Evolutionary conservation across 2,329 filamentous ascomycete genomes (phyloP).

Genomic region (Cercospora sojina): DNA sequence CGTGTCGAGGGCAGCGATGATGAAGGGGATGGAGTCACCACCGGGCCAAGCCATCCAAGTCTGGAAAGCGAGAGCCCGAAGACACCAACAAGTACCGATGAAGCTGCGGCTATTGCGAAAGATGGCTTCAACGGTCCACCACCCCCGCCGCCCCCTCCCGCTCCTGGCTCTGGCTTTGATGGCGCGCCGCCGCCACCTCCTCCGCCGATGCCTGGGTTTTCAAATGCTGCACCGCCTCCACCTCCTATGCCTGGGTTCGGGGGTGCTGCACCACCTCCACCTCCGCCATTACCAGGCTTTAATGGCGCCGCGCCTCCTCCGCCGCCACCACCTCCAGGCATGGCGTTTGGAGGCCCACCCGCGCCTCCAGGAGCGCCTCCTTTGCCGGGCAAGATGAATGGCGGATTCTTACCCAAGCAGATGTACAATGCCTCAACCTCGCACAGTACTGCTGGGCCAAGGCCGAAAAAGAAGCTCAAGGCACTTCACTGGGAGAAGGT

Average conservation of each 20-base stretch:
- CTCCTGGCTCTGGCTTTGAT: slow-evolving; percentile 44
- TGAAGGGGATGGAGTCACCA: slow-evolving; percentile 68
- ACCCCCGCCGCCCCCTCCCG: slow-evolving; percentile 49
- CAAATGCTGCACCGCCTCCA: slow-evolving; percentile 40
- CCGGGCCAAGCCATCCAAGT: slow-evolving; percentile 72
- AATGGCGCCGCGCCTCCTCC: slow-evolving; percentile 45
- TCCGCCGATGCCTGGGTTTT: slow-evolving; percentile 49
- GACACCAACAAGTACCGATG: slow-evolving; percentile 58
- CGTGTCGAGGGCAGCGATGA: slow-evolving; percentile 71
- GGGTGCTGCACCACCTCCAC: slow-evolving; percentile 40
- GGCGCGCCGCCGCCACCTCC: slow-evolving; percentile 45
- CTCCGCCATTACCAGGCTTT: slow-evolving; percentile 50
- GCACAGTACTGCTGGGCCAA: slow-evolving; percentile 72
- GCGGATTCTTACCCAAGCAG: slow-evolving; percentile 71
- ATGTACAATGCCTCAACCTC: slow-evolving; percentile 57
- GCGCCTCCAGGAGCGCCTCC: slow-evolving; percentile 68
- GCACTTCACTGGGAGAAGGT: slow-evolving; percentile 99
- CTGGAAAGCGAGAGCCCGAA: slow-evolving; percentile 68
- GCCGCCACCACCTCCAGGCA: slow-evolving; percentile 51
- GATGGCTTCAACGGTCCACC: slow-evolving; percentile 42
- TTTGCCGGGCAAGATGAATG: slow-evolving; percentile 56
- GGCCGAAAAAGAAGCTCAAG: slow-evolving; percentile 99
- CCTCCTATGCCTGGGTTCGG: slow-evolving; percentile 49
- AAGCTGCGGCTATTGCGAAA: slow-evolving; percentile 22
- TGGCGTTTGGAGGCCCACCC: slow-evolving; percentile 58